Conservation (phyloP, 2,329 filamentous ascomycete genomes). For the Monosporascus sp. region DNA sequence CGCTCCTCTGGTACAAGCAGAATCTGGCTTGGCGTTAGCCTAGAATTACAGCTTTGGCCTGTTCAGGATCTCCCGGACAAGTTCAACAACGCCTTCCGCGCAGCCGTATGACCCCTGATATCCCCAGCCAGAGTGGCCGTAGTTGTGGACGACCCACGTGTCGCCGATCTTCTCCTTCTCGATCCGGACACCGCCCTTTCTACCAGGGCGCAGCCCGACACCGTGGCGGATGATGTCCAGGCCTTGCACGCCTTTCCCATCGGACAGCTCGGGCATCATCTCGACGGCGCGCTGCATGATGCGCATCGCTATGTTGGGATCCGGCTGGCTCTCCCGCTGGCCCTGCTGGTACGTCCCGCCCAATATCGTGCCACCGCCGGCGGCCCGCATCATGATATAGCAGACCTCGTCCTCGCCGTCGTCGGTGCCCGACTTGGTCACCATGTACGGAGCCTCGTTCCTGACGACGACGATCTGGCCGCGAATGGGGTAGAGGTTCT, state of each 20-base stretch:
- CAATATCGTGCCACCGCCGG: conserved; percentile 74
- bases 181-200: conserved; percentile 67
- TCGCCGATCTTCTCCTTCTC: conserved; percentile 66
- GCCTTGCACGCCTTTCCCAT: conserved; percentile 63
- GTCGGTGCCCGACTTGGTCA: conserved; percentile 64
- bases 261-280: conserved; percentile 58
- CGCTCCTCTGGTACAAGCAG: too few relatives aligned
- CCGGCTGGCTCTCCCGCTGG: conserved; percentile 73
- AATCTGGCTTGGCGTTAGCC: too few relatives aligned
- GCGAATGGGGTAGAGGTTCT: conserved; percentile 65
- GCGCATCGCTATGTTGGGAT: conserved; percentile 71
- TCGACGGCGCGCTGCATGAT: conserved; percentile 78
- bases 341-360: conserved; percentile 80
- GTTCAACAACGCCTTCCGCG: conserved; percentile 57
- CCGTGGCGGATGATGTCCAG: conserved; percentile 74
- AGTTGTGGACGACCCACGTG: conserved; percentile 70
- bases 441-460: conserved; percentile 70
- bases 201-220: conserved; percentile 73
- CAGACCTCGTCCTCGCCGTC: conserved; percentile 66
- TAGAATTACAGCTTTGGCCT: conserved; percentile 14
- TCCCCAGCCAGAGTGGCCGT: conserved; percentile 75
- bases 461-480: conserved; percentile 82
- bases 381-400: conserved; percentile 80
- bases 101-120: conserved; percentile 68
- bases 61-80: conserved; percentile 57